These are phyloP conservation scores for Diplodia corticola DNA, from an alignment of 2,329 filamentous ascomycete species.

Conservation along the genomic window DNA sequence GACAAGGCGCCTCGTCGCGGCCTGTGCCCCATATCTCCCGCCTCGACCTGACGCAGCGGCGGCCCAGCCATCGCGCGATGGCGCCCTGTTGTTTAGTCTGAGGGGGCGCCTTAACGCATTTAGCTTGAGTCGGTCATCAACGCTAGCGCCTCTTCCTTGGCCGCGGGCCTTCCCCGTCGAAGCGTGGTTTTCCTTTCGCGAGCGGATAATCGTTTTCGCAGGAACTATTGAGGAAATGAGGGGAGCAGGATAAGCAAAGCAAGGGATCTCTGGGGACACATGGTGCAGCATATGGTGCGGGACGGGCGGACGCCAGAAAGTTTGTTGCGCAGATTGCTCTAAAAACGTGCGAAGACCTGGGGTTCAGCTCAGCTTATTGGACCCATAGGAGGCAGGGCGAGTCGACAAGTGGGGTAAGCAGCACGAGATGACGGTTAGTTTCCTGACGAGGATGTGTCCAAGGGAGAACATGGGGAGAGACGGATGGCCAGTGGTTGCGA, in stretches of 20 bases:
- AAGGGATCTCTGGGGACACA: neutral
- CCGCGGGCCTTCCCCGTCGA: neutral
- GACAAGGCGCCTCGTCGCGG: neutral
- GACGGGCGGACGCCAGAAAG: neutral
- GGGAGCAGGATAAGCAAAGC: neutral
- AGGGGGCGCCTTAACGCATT: neutral
- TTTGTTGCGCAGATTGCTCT: constrained; percentile 2
- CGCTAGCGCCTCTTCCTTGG: neutral
- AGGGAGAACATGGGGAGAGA: neutral
- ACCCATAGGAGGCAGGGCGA: neutral
- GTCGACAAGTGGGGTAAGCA: neutral
- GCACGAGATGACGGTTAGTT: neutral
- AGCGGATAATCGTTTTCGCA: neutral
- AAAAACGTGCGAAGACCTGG: neutral
- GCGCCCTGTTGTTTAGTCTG: neutral
- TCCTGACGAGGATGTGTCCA: no score
- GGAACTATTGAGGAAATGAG: neutral
- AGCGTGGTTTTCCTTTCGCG: neutral
- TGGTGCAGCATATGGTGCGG: neutral
- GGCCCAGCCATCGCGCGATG: neutral
- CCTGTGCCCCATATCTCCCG: neutral
- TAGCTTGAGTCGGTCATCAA: neutral
- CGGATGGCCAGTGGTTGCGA: neutral
- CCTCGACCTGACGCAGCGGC: neutral
- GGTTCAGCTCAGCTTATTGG: neutral